phyloP scores from a whole-genome alignment of 257 asterid species.

The Prunella vulgaris region DNA sequence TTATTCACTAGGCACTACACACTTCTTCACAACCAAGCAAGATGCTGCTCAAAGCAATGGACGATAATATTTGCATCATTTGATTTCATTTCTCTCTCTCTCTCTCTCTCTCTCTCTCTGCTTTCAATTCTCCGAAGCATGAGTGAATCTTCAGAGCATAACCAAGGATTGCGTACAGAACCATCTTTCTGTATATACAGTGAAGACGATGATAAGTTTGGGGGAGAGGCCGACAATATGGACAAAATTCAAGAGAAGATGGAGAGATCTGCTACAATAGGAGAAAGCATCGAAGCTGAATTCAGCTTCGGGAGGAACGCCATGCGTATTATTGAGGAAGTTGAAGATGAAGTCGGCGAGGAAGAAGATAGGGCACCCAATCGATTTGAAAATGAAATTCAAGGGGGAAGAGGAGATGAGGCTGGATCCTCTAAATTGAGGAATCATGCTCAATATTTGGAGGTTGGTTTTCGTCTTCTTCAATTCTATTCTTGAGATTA shows the following conservation, averaged over 20 bases:
- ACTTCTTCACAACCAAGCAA: slow-evolving; percentile 13
- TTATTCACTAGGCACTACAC: background rate
- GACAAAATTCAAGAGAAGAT: slow-evolving; percentile 22
- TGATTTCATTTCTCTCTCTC: slow-evolving; percentile 16
- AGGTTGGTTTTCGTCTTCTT: slow-evolving; percentile 44
- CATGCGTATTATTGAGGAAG: slow-evolving; percentile 48
- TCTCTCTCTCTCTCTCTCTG: slow-evolving; percentile 13
- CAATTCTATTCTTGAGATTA: background rate
- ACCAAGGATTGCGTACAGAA: slow-evolving; percentile 46
- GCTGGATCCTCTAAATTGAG: slow-evolving; percentile 27
- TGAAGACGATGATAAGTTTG: slow-evolving; percentile 25
- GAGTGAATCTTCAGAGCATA: slow-evolving; percentile 17
- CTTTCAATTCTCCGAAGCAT: background rate
- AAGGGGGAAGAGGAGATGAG: slow-evolving; percentile 15
- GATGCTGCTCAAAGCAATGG: too few relatives aligned
- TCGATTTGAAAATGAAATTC: slow-evolving; percentile 25
- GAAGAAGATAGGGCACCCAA: slow-evolving; percentile 15
- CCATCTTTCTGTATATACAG: slow-evolving; percentile 64
- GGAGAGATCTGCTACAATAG: slow-evolving; percentile 31
- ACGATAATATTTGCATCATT: background rate
- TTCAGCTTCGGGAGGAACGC: slow-evolving; percentile 47
- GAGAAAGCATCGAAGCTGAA: slow-evolving; percentile 27
- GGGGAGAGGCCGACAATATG: slow-evolving; percentile 17
- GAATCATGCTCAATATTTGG: slow-evolving; percentile 61
- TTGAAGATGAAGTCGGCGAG: slow-evolving; percentile 17